These are phyloP conservation scores for Zychaea mexicana DNA, from an alignment of 371 early-diverging fungal species.

Conservation along the genomic window DNA sequence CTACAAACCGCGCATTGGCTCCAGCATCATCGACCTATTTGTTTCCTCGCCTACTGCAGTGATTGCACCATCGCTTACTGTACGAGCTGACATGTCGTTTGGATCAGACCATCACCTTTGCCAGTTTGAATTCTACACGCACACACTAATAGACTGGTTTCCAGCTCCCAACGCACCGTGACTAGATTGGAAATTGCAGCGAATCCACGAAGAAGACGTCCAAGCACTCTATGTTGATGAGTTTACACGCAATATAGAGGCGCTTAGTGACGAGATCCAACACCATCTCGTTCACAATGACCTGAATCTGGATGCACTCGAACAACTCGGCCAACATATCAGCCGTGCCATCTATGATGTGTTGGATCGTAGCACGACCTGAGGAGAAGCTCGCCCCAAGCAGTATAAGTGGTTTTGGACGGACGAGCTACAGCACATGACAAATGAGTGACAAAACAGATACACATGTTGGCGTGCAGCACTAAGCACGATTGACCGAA, in stretches of 20 bases:
- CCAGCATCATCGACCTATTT: slow-evolving; percentile 12
- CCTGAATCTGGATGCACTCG: not conserved
- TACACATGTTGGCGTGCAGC: slow-evolving; percentile 15
- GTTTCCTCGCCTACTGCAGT: not conserved
- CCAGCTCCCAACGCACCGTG: slow-evolving; percentile 3
- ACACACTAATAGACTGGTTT: not conserved
- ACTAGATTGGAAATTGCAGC: slow-evolving; percentile 3
- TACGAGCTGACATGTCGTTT: not conserved
- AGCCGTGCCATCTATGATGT: slow-evolving; percentile 5
- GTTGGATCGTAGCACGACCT: not conserved
- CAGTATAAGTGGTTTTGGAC: slow-evolving; percentile 16
- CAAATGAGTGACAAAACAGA: not conserved
- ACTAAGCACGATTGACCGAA: not conserved
- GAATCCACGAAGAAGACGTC: not conserved
- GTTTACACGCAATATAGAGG: not conserved
- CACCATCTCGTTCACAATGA: not conserved
- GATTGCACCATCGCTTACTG: not conserved
- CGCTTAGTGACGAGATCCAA: not conserved
- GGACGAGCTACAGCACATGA: not conserved
- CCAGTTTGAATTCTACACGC: not conserved
- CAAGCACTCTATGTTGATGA: not conserved
- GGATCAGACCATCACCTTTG: slow-evolving; percentile 9
- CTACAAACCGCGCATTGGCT: not conserved
- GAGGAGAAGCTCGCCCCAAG: not conserved
- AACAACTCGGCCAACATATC: not conserved